These are phyloP conservation scores for Syzygium aromaticum DNA, from an alignment of 345 rosid species.

Conservation along the genomic window DNA sequence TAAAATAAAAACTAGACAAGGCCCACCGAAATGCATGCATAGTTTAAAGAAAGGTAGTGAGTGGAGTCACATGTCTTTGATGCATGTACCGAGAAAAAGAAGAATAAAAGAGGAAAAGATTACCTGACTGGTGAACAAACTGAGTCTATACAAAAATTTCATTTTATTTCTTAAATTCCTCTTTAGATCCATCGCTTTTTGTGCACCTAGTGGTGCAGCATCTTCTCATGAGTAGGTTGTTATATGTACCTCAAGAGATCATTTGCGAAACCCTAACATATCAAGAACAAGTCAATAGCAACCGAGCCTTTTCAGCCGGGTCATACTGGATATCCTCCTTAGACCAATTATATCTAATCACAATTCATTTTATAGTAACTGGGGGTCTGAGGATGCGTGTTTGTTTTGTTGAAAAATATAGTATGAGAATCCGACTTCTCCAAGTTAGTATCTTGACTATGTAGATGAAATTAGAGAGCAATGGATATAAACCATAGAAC, in stretches of 20 bases:
- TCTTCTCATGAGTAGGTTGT: neutral
- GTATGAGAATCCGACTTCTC: neutral
- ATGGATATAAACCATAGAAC: neutral
- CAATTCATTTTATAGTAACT: neutral
- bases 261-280: neutral
- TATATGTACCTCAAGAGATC: neutral
- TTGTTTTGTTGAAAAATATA: neutral
- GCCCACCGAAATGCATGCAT: neutral
- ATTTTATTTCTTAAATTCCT: neutral
- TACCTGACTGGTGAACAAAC: neutral
- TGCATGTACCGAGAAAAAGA: neutral
- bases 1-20: neutral
- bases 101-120: neutral
- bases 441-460: neutral
- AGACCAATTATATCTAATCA: neutral
- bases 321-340: neutral
- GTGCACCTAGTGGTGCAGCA: neutral
- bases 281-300: neutral
- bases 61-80: neutral
- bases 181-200: neutral
- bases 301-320: neutral
- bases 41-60: neutral
- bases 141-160: neutral
- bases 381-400: neutral
- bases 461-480: neutral